Evolutionary conservation across 2,329 filamentous ascomycete species (phyloP).

Genomic region (Cladosporium sp.): DNA sequence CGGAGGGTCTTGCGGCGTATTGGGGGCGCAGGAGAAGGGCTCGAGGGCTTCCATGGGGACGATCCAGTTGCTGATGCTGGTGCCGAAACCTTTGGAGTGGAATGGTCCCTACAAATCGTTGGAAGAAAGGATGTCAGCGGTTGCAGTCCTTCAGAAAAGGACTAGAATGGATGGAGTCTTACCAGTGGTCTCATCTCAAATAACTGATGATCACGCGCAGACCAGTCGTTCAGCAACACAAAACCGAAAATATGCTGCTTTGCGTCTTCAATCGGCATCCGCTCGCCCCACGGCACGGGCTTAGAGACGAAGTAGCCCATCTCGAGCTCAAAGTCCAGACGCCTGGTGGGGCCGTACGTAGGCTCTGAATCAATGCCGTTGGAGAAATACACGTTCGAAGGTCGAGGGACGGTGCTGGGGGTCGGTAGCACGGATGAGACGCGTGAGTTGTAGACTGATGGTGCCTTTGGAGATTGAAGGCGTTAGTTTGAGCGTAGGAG

Average conservation of each 20-base stretch:
- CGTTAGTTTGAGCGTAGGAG: not conserved
- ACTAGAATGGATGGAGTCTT: not conserved
- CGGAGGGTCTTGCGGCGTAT: conserved; percentile 31
- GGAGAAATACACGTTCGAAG: conserved; percentile 46
- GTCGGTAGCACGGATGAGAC: conserved; percentile 33
- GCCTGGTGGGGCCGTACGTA: conserved; percentile 44
- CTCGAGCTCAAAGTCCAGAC: conserved; percentile 54
- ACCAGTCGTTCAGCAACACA: conserved; percentile 66
- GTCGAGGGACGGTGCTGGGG: conserved; percentile 42
- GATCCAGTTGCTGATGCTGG: conserved; percentile 63
- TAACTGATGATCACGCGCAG: conserved; percentile 30
- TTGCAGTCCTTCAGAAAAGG: not conserved
- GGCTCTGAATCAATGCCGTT: conserved; percentile 30
- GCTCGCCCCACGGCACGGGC: conserved; percentile 41
- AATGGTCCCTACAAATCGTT: conserved; percentile 52
- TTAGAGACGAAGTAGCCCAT: conserved; percentile 48
- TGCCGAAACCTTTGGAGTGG: conserved; percentile 62
- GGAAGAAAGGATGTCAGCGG: conserved; percentile 33
- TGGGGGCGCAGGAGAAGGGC: conserved; percentile 32
- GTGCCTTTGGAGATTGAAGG: conserved; percentile 5
- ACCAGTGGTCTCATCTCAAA: conserved; percentile 15
- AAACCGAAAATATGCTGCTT: conserved; percentile 62
- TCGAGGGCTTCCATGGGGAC: conserved; percentile 60
- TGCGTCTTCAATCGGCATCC: conserved; percentile 44
- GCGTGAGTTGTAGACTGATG: conserved; percentile 45